Evolutionary conservation across 371 early-diverging fungal genomes (phyloP).

Genomic region (Mucor ambiguus): DNA sequence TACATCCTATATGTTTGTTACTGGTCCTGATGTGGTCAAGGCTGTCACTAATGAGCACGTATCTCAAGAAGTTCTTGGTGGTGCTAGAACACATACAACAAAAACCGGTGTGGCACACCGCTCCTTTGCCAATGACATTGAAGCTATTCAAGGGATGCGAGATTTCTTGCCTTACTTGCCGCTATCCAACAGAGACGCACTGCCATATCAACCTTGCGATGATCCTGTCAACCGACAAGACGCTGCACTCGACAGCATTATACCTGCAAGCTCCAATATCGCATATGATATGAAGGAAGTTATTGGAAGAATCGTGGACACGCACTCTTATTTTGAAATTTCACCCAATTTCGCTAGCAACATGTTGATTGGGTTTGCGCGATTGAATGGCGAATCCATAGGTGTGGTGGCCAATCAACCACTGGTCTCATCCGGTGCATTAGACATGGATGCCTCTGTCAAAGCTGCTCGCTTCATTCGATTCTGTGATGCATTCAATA

Average conservation of each 20-base stretch:
- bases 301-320: conserved; percentile 82
- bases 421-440: conserved; percentile 91
- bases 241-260: conserved; percentile 81
- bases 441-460: conserved; percentile 94
- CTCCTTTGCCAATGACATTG: conserved; percentile 93
- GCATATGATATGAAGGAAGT: conserved; percentile 98
- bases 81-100: conserved; percentile 90
- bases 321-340: conserved; percentile 89
- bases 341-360: conserved; percentile 93
- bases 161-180: conserved; percentile 92
- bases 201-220: conserved; percentile 70
- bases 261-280: conserved; percentile 87
- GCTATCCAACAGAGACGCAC: conserved; percentile 74
- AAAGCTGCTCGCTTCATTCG: conserved; percentile 97
- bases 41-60: conserved; percentile 95
- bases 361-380: conserved; percentile 90
- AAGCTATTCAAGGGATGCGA: conserved; percentile 86
- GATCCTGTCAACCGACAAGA: conserved; percentile 80
- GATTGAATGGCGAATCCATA: conserved; percentile 90
- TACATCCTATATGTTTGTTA: conserved; percentile 96
- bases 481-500: conserved; percentile 96
- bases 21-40: conserved; percentile 97
- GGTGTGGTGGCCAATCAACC: conserved; percentile 97
- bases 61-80: conserved; percentile 95
- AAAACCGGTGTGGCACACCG: conserved; percentile 92